Base-by-base conservation (phyloP, 495 filamentous ascomycete species). In the Penicillium psychrofluorescens region DNA sequence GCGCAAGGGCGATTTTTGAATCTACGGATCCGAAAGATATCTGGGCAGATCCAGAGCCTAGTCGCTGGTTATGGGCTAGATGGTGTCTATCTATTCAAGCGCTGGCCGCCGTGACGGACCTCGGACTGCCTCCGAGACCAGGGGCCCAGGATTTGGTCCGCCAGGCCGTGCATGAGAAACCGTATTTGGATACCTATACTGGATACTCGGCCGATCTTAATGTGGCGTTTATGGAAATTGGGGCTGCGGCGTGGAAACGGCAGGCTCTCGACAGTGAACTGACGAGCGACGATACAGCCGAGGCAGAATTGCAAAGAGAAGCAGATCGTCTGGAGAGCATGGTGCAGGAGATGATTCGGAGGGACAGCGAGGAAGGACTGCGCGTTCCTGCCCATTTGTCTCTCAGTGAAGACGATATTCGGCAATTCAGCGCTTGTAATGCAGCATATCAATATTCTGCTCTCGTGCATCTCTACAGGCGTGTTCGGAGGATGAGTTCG, bases 171-270 rank as follows among this genome's bases (percentile, higher is more conserved):
- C 32, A 43, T 15, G 35, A 53, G 11, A 42, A 32, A 4, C 45
- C 41, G 16, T 29, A 34, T 7, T 48, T 53, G 14, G 50, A 53
- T 22, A 49, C 38, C 1, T 53, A 53, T 39, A 48, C 50, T 16
- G 50, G 50, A 4, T 53, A 53, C 16, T 53, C 50, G 10, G 43
- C 50, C 2, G 50, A 53, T 28, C 44, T 53, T 2, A 47, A 53
- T 22, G 13, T 41, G 6, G 38, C 36, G 7, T 34, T 53, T 4
- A 44, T 41, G 38, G 38, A 48, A 33, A 53, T 53, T 9, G 50
- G 50, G 1, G 4, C 22, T 3, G 14, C 49, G 16, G 35, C 43
- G 11, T 41, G 35, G 9, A 14, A 44, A 9, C 41, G 29, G 9
- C 22, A 22, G 22, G 22, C 22, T 22, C 22, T 22, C 22, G 22